Conservation (phyloP, 2,329 filamentous ascomycete genomes). For the Aureobasidium uvarum region DNA sequence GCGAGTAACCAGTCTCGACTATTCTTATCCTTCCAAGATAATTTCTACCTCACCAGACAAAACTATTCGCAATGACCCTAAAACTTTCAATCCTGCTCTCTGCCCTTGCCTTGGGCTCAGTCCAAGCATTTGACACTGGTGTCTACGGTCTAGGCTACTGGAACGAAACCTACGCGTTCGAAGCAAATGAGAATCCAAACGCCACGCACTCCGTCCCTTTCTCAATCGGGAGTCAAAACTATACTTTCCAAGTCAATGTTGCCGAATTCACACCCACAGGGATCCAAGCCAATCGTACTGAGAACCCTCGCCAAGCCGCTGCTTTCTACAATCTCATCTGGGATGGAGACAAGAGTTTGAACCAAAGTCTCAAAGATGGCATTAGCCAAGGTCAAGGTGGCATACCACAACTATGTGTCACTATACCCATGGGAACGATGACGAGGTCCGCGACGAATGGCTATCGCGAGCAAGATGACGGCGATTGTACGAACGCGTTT, state of each 20-base stretch:
- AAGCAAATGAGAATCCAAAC: neutral
- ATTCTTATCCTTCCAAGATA: neutral
- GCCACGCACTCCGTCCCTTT: slow-evolving; percentile 7
- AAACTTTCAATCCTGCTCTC: neutral
- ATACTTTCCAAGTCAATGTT: slow-evolving; percentile 2
- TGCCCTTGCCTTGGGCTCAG: neutral
- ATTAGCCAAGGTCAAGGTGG: too few relatives aligned
- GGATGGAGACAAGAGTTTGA: neutral
- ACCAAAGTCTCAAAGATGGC: neutral
- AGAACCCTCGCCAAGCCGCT: neutral
- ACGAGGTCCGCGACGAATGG: neutral
- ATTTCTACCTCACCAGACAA: neutral
- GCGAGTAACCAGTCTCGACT: neutral
- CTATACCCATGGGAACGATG: neutral
- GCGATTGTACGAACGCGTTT: neutral
- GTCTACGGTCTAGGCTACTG: neutral
- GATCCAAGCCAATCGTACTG: neutral
- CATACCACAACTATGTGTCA: neutral
- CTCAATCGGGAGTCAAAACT: neutral
- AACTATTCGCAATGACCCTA: neutral
- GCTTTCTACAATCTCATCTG: neutral
- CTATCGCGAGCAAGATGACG: slow-evolving; percentile 1
- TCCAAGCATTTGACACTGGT: neutral
- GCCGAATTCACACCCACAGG: neutral
- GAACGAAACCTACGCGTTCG: neutral